A percentile compares a stretch with the other conserved stretches of the same genome.
Evolutionary conservation across 2,329 filamentous ascomycete genomes (phyloP).

Genomic region (Lasiodiplodia sp.): DNA sequence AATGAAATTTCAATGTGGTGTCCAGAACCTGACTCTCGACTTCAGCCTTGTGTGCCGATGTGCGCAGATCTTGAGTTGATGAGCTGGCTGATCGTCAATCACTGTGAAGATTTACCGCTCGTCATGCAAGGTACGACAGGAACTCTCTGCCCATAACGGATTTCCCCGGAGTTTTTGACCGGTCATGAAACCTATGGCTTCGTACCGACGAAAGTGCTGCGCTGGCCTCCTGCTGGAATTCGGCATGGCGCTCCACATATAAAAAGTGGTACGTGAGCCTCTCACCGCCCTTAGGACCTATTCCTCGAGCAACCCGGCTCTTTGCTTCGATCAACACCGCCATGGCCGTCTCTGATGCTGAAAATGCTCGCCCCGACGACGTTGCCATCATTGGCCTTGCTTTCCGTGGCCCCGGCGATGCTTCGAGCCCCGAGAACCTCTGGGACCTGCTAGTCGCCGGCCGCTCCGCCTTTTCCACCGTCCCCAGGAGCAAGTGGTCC

Average conservation of each 20-base stretch:
- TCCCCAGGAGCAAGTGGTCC: conserved; percentile 42
- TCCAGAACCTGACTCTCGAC: not conserved
- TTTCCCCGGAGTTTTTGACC: conserved; percentile 7
- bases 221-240: conserved; percentile 27
- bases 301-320: not conserved
- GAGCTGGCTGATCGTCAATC: conserved; percentile 25
- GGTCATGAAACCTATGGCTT: conserved; percentile 1
- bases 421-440: conserved; percentile 41
- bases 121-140: conserved; percentile 15
- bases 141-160: not conserved
- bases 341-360: conserved; percentile 10
- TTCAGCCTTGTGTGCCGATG: not conserved
- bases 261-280: conserved; percentile 30
- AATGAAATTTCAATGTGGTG: not conserved
- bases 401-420: conserved; percentile 35
- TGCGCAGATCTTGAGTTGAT: conserved; percentile 18
- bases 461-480: conserved; percentile 6
- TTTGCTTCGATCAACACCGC: conserved; percentile 15
- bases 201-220: conserved; percentile 1
- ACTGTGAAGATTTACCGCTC: not conserved
- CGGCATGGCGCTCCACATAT: conserved; percentile 27
- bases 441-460: conserved; percentile 40
- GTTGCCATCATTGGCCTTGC: conserved; percentile 33
- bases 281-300: conserved; percentile 24
- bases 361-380: conserved; percentile 30